Evolutionary conservation across 2,329 filamentous ascomycete genomes (phyloP), one percentile per base, ranked within the genome.

Genomic region (Alternaria metachromatica): DNA sequence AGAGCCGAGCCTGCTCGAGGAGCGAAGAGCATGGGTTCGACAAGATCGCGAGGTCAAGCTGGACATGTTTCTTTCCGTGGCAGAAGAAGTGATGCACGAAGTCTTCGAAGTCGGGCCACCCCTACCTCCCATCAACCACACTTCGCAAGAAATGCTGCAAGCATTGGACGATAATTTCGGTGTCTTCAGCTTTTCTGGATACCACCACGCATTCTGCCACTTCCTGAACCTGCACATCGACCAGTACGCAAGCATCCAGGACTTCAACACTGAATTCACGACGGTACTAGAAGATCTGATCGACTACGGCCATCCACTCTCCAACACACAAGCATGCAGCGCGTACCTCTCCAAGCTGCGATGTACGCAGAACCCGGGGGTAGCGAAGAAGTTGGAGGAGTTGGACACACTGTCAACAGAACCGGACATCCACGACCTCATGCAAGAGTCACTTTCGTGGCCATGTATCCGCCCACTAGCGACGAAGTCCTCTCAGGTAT

Each of bases 271-370:
- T 21, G 78, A 80, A 60, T 80, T 77, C 51, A 62, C 62, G 13
- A 69, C 71, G 8, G 75, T 76, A 7, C 58, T 80, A 4, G 72
- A 78, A 21, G 78, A 80, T 45, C 57, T 80, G 23, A 65, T 73
- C 8, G 78, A 80, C 58, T 71, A 78, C 25, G 77, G 77, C 10
- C 71, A 75, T 13, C 75, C 77, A 20, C 56, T 80, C 20, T 70
- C 73, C 26, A 79, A 80, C 48, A 60, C 66, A 11, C 77, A 80
- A 65, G 77, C 78, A 37, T 78, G 75, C 64, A 78, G 76, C 56
- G 77, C 77, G 41, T 80, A 80, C 65, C 77, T 80, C 56, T 79
- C 77, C 3, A 80, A 80, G 53, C 64, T 80, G 3, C 70, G 76
- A 21, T 80, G 78, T 62, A 78, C 72, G 15, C 76, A 79, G 57